These are phyloP conservation scores for Exophiala dermatitidis DNA, from an alignment of 2,329 filamentous ascomycete species.

Conservation along the genomic window DNA sequence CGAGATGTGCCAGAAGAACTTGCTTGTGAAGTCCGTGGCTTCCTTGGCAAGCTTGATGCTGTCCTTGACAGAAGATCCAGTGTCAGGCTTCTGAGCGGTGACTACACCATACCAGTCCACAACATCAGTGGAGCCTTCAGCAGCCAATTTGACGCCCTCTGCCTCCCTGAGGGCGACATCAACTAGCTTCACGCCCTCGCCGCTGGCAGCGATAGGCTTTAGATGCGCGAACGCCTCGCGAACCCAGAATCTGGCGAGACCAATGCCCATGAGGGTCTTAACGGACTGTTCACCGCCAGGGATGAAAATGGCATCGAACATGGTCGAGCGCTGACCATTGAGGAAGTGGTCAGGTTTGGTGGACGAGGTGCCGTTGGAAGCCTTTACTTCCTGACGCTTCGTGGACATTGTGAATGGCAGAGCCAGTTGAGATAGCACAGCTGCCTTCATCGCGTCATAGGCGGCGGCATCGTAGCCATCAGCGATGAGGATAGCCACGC, in stretches of 20 bases:
- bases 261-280: constrained; percentile 58
- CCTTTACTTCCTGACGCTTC: constrained; percentile 55
- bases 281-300: constrained; percentile 64
- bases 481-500: constrained; percentile 67
- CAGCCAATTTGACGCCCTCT: constrained; percentile 44
- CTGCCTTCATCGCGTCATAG: constrained; percentile 59
- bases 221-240: constrained; percentile 75
- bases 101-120: constrained; percentile 71
- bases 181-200: constrained; percentile 62
- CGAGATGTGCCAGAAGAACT: constrained; percentile 62
- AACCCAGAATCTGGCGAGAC: constrained; percentile 68
- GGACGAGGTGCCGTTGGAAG: constrained; percentile 34
- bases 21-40: constrained; percentile 61
- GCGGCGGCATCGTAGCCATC: constrained; percentile 65
- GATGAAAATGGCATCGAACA: constrained; percentile 74
- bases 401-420: constrained; percentile 67
- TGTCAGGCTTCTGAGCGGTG: constrained; percentile 52
- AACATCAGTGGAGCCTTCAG: constrained; percentile 40
- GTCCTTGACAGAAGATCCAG: constrained; percentile 46
- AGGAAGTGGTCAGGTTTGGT: constrained; percentile 69
- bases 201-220: constrained; percentile 69
- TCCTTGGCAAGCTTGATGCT: constrained; percentile 58
- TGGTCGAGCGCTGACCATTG: constrained; percentile 66
- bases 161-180: constrained; percentile 39
- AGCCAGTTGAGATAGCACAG: constrained; percentile 55